Conservation (phyloP, 164 flowering plant genomes). For the Vitis amurensis region DNA sequence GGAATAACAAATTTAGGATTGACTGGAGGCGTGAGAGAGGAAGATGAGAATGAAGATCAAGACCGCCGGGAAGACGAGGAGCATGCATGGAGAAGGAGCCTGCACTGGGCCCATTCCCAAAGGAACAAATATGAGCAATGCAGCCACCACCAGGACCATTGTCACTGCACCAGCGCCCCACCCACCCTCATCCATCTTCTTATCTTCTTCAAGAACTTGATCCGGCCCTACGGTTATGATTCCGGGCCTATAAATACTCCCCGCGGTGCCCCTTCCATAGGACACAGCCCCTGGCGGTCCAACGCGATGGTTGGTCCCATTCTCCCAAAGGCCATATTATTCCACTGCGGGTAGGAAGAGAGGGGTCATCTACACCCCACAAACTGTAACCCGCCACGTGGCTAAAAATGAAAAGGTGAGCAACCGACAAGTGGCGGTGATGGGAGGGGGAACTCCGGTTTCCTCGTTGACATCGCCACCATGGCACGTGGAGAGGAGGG, state of each 20-base stretch:
- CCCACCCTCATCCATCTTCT: not conserved
- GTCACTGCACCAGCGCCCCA: constrained; percentile 21
- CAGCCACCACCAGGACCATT: constrained; percentile 21
- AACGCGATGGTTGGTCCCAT: too few relatives aligned
- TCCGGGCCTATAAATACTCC: too few relatives aligned
- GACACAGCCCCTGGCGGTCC: too few relatives aligned
- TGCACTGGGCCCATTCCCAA: constrained; percentile 27
- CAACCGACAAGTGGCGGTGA: too few relatives aligned
- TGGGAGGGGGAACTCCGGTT: not conserved
- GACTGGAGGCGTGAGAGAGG: constrained; percentile 17
- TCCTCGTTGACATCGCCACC: constrained; percentile 33
- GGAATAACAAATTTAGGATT: not conserved
- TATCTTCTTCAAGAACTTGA: not conserved
- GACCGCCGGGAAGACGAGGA: constrained; percentile 19
- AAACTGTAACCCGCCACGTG: too few relatives aligned
- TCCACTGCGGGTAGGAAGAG: too few relatives aligned
- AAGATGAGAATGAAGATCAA: constrained; percentile 18
- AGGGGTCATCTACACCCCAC: too few relatives aligned
- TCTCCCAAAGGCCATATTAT: too few relatives aligned
- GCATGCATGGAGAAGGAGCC: constrained; percentile 16
- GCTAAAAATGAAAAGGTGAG: too few relatives aligned
- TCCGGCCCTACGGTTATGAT: too few relatives aligned
- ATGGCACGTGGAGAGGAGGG: constrained; percentile 20
- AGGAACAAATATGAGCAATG: constrained; percentile 19
- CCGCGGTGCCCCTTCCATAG: too few relatives aligned